Evolutionary conservation across 495 filamentous ascomycete species (phyloP), one percentile per base, ranked within the genome.

Genomic region (Echria macrotheca): DNA sequence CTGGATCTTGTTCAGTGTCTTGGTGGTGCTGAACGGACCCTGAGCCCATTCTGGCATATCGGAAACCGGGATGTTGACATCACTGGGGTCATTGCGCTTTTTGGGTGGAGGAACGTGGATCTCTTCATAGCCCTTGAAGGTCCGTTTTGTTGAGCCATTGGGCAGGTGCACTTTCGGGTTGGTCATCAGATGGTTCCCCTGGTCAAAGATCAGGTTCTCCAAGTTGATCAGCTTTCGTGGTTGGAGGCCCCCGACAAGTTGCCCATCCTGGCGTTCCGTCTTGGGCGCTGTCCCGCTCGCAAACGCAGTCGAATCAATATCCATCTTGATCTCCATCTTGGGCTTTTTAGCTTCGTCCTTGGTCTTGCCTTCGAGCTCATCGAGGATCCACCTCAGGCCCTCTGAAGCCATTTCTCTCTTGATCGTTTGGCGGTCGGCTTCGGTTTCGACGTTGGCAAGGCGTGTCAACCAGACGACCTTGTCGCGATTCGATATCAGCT

Each of bases 181-280:
- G 8, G 94, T 96, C 91, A 97, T 97, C 14, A 97, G 75, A 71
- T 99, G 93, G 56, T 96, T 97, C 12, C 93, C 93, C 65, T 97
- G 93, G 58, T 96, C 91, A 65, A 99, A 99, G 24, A 96, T 77
- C 15, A 99, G 80, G 54, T 96, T 95, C 56, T 99, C 91, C 36
- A 99, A 70, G 59, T 96, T 96, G 69, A 96, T 90, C 12, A 87
- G 68, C 59, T 85, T 84, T 48, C 83, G 80, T 0, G 93, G 93
- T 59, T 95, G 89, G 42, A 97, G 71, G n/a, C 89, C 89, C 40
- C 91, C 85, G 17, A 85, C 76, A 18, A 96, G 69, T 31, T 81
- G 82, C 33, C 80, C 81, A 14, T 89, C 83, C 17, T 76, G 73
- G 18, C 61, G 50, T 52, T 70, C 69, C 22, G 52, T 50, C 43